Conservation (phyloP, 192 early-diverging fungal genomes). For the Coemansia sp. region DNA sequence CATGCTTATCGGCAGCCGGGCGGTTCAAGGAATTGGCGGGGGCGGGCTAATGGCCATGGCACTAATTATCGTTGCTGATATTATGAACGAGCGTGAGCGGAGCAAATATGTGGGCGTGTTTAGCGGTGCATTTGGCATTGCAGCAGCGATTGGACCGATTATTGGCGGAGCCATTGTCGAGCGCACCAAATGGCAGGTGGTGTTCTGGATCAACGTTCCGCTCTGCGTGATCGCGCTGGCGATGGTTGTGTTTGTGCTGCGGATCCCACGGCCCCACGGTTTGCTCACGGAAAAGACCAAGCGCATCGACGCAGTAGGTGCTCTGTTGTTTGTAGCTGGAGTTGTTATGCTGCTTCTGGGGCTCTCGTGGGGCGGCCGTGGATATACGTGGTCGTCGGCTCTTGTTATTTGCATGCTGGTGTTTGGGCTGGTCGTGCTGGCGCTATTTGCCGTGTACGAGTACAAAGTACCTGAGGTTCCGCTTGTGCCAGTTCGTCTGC, state of each 20-base stretch:
- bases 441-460: constrained; percentile 58
- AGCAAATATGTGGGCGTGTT: constrained; percentile 70
- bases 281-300: constrained; percentile 42
- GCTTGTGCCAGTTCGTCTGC: constrained; percentile 48
- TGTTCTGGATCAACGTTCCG: constrained; percentile 82
- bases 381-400: constrained; percentile 54
- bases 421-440: constrained; percentile 25
- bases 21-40: constrained; percentile 72
- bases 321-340: constrained; percentile 39
- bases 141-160: constrained; percentile 67
- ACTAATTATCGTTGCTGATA: constrained; percentile 74
- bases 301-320: constrained; percentile 58
- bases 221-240: constrained; percentile 57
- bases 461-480: constrained; percentile 64
- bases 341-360: constrained; percentile 55
- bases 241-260: constrained; percentile 62
- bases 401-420: constrained; percentile 52
- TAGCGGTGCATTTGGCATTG: constrained; percentile 57
- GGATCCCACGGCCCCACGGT: constrained; percentile 56
- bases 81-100: constrained; percentile 68
- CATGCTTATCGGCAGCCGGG: constrained; percentile 67
- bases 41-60: constrained; percentile 62
- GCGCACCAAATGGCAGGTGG: constrained; percentile 61
- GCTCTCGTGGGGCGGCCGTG: constrained; percentile 60
- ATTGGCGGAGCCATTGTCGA: constrained; percentile 72